Base-by-base conservation (phyloP, 345 rosid species). In the Camelina hispida region DNA sequence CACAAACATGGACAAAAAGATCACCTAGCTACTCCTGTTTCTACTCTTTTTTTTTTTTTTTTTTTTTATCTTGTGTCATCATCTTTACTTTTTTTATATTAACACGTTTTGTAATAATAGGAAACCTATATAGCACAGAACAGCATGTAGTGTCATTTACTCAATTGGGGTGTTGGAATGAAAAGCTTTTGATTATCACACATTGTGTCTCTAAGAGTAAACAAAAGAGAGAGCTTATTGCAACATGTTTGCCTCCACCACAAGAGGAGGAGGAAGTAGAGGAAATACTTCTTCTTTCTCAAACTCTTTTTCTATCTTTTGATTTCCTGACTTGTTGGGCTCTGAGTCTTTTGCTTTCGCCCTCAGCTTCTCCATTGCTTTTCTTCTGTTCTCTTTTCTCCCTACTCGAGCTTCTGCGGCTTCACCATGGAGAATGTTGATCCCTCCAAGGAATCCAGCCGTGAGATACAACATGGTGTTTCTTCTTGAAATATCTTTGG, bases 1-100 rank as follows among this genome's bases (percentile, higher is more conserved):
- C 3, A 77, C 76, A 9, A 84, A 83, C 68, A 65, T 89, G 86
- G 85, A 87, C 68, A 87, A 81, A 15, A 90, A 93, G 80, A 81
- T 8, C 63, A 74, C 76, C 20, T 86, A 60, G 30, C n/a, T n/a
- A n/a, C n/a, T 28, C 30, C 5, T 28, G 30, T 28, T 28, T 28
- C 30, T 37, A 2, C 42, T 37, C 0, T 9, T 37, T 7, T 7
- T 7, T 37, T n/a, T n/a, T n/a, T n/a, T 37, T 9, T 12, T 37
- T 0, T 9, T 37, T 7, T 7, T 7, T 37, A 32, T 32, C 35
- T 32, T 32, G 1, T 5, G 35, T 37, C 37, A 34, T 34, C 37
- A 34, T 35, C 40, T 35, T 35, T 0, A 34, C 37, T 37, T 37
- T 37, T 37, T 37, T n/a, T n/a, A n/a, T n/a, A 9, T 37, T 10